Conservation (phyloP, 805 yeast genomes). For the Wickerhamiella parazyma region DNA sequence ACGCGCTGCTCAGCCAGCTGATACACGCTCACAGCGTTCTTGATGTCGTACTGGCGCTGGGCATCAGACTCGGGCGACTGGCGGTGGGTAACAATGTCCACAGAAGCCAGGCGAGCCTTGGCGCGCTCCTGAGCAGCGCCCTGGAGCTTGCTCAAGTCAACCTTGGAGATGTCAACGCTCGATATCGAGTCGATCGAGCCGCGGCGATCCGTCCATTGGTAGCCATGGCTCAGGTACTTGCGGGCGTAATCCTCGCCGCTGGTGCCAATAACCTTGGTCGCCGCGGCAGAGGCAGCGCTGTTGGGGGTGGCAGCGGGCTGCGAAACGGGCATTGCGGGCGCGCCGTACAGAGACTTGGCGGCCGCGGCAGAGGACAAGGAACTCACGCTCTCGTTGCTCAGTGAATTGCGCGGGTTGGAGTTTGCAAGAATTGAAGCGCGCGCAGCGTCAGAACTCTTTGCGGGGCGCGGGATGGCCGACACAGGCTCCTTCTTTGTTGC, state of each 20-base stretch:
- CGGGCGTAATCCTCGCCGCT: slow-evolving; percentile 25
- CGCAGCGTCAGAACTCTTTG: slow-evolving; percentile 21
- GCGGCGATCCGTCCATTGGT: slow-evolving; percentile 21
- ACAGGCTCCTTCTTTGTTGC: slow-evolving; percentile 24
- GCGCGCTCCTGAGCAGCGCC: slow-evolving; percentile 25
- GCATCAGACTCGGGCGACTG: slow-evolving; percentile 13
- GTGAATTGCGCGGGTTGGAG: slow-evolving; percentile 25
- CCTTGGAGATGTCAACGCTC: slow-evolving; percentile 7
- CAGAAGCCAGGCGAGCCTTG: slow-evolving; percentile 19
- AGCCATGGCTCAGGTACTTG: slow-evolving; percentile 26
- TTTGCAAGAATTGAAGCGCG: slow-evolving; percentile 28
- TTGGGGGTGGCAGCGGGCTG: slow-evolving; percentile 8
- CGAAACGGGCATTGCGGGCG: slow-evolving; percentile 7
- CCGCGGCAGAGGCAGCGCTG: slow-evolving; percentile 23
- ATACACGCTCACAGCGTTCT: slow-evolving; percentile 19
- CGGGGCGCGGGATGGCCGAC: slow-evolving; percentile 26
- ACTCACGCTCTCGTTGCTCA: slow-evolving; percentile 27
- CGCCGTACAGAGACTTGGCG: slow-evolving; percentile 18
- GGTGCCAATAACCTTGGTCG: slow-evolving; percentile 22
- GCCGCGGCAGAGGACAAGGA: slow-evolving; percentile 46
- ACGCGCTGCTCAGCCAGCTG: slow-evolving; percentile 21
- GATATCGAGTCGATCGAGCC: slow-evolving; percentile 6
- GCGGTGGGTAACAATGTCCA: slow-evolving; percentile 17
- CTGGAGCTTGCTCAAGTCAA: slow-evolving; percentile 21
- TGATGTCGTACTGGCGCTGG: slow-evolving; percentile 15